phyloP scores from a whole-genome alignment of 129 eudicot genomes.

The Flaveria ramosissima region DNA sequence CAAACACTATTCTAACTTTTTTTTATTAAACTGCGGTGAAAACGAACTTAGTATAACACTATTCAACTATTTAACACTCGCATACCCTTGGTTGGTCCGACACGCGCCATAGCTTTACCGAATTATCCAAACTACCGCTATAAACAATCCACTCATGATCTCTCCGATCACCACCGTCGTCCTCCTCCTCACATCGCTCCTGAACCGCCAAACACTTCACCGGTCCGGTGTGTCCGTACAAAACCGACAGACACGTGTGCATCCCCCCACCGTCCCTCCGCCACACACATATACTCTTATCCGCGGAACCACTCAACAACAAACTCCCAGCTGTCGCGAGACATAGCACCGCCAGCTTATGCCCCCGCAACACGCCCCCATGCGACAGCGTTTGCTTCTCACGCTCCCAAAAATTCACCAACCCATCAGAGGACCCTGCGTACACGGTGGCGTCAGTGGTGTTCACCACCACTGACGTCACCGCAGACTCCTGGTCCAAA shows the following conservation, averaged over 20 bases:
- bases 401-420: slow-evolving; percentile 64
- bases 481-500: slow-evolving; percentile 63
- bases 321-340: slow-evolving; percentile 56
- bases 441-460: slow-evolving; percentile 38
- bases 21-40: no score
- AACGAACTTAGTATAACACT: no score
- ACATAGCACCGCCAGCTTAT: slow-evolving; percentile 76
- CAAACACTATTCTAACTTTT: not conserved
- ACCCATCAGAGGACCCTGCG: slow-evolving; percentile 66
- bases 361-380: slow-evolving; percentile 78
- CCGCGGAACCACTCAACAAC: slow-evolving; percentile 85
- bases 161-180: not conserved
- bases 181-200: slow-evolving; percentile 8
- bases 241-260: slow-evolving; percentile 64
- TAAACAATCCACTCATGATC: slow-evolving; percentile 57
- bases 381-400: slow-evolving; percentile 47
- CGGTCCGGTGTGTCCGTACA: slow-evolving; percentile 74
- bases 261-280: slow-evolving; percentile 52
- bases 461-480: slow-evolving; percentile 59
- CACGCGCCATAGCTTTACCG: slow-evolving; percentile 73
- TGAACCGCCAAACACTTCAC: slow-evolving; percentile 76
- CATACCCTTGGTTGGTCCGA: slow-evolving; percentile 31
- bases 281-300: slow-evolving; percentile 81
- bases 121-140: slow-evolving; percentile 85
- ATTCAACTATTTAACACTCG: not conserved